Evolutionary conservation across 768 basidiomycete genomes (phyloP), one percentile per base, ranked within the genome.

Genomic region (Hortiboletus campestris): DNA sequence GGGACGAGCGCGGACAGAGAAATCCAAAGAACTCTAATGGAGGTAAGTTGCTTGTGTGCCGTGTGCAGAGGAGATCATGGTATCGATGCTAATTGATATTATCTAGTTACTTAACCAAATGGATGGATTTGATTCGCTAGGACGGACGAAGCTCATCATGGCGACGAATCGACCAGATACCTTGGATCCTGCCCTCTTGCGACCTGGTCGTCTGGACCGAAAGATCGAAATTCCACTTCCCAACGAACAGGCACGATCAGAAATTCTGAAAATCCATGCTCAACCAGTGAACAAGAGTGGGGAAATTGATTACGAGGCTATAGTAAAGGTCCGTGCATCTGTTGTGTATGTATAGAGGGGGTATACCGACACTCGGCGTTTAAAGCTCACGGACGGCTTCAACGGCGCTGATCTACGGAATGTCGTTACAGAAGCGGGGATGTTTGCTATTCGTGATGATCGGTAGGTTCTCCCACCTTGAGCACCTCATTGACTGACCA

Each of bases 101-200:
- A 29, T 40, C 16, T 64, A 96, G 94, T 79, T 99, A 25, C 82
- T 99, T 32, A 98, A 98, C 68, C 96, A 98, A 75, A 97, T 99
- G 94, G 97, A 99, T 70, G 97, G 97, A 22, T 99, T 99, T 76
- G 97, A 98, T 74, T 94, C 96, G 16, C 79, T 99, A 29, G 97
- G 97, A 43, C 80, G 79, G 61, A 98, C 95, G 34, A 98, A 98
- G 74, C 83, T 98, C 50, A 99, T 99, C 72, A 98, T 98, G 93
- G 97, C 97, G n/a, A 99, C 97, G 25, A 99, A 98, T 78, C 82
- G 97, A 67, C 97, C 97, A 0, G 97, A 99, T 72, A 98, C 95
- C 2, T 84, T 98, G 34, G 97, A 98, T 74, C 97, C 97, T 14
- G 96, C 96, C 14, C 84, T 99, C 22, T 81, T 99, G 52, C 91